Conservation (phyloP, 164 flowering plant species). For the Annona squamosa region DNA sequence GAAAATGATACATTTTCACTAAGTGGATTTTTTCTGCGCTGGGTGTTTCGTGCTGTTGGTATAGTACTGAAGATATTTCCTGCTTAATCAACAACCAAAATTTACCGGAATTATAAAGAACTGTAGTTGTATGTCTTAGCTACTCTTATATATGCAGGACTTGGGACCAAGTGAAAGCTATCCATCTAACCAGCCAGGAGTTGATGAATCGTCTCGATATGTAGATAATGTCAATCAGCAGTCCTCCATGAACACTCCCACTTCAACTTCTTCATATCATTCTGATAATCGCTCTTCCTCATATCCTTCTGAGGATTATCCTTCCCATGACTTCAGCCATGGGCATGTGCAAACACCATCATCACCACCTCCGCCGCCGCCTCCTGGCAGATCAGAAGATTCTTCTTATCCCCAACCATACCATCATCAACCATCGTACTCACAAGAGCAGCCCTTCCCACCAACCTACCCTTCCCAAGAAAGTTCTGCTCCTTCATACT, state of each 20-base stretch:
- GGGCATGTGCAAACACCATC: conserved; percentile 2
- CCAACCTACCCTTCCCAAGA: conserved; percentile 48
- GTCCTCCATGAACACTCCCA: conserved; percentile 19
- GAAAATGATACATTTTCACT: background rate
- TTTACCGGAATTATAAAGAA: background rate
- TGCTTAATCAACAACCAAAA: background rate
- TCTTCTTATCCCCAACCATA: conserved; percentile 41
- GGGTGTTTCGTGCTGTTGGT: background rate
- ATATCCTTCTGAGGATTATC: conserved; percentile 20
- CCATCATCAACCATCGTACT: conserved; percentile 29
- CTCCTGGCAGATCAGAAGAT: conserved; percentile 34
- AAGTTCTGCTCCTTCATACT: conserved; percentile 23
- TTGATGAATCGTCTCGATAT: conserved; percentile 35
- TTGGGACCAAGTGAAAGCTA: conserved; percentile 15
- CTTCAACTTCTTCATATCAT: conserved; percentile 18
- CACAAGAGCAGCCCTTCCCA: conserved; percentile 41
- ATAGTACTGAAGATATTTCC: background rate
- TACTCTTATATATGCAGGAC: conserved; percentile 3
- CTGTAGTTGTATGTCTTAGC: background rate
- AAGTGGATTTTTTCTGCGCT: background rate
- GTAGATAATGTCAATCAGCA: conserved; percentile 25
- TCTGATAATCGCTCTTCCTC: conserved; percentile 29
- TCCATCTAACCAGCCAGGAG: conserved; percentile 26
- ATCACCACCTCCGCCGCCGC: conserved; percentile 30
- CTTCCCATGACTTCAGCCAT: conserved; percentile 39